phyloP scores from a whole-genome alignment of 2,329 filamentous ascomycete species.

The Penicillium thymicola region DNA sequence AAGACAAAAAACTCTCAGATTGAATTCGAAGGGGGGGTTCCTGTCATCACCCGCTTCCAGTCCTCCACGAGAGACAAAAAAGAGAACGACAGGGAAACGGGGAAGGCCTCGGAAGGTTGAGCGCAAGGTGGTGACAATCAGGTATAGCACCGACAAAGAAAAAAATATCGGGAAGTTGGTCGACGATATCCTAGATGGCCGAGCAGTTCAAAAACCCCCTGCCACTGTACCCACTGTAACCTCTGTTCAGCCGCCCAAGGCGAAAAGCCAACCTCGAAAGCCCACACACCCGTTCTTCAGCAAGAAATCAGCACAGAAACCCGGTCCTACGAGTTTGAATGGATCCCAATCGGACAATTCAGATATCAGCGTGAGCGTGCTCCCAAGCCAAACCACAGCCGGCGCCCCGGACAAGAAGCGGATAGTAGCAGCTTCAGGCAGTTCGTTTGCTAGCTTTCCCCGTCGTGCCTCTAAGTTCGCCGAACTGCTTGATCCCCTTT shows the following conservation, averaged over 20 bases:
- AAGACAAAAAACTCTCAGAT: slow-evolving; percentile 46
- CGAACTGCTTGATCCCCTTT: slow-evolving; percentile 36
- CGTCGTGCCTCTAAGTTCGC: slow-evolving; percentile 27
- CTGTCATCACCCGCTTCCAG: slow-evolving; percentile 36
- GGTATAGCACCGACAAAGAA: slow-evolving; percentile 55
- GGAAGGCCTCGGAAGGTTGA: slow-evolving; percentile 31
- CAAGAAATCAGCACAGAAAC: slow-evolving; percentile 48
- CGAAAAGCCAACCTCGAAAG: slow-evolving; percentile 39
- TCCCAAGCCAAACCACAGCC: not conserved
- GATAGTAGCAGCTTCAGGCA: not conserved
- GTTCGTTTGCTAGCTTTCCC: slow-evolving; percentile 15
- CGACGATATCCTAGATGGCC: slow-evolving; percentile 56
- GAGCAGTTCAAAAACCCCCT: slow-evolving; percentile 21
- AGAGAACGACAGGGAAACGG: slow-evolving; percentile 28
- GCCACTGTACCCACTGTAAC: slow-evolving; percentile 17
- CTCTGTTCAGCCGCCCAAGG: not conserved
- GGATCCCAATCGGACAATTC: not conserved
- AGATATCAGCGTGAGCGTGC: not conserved
- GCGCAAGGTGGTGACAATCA: slow-evolving; percentile 51
- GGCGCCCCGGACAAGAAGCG: slow-evolving; percentile 1
- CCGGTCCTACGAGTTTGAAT: not conserved
- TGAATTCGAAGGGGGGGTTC: slow-evolving; percentile 45
- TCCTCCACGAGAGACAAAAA: slow-evolving; percentile 14
- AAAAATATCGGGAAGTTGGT: slow-evolving; percentile 59
- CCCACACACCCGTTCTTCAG: slow-evolving; percentile 67